Evolutionary conservation across 768 basidiomycete species (phyloP), one percentile per base, ranked within the genome.

Genomic region (Cystobasidium tubakii): DNA sequence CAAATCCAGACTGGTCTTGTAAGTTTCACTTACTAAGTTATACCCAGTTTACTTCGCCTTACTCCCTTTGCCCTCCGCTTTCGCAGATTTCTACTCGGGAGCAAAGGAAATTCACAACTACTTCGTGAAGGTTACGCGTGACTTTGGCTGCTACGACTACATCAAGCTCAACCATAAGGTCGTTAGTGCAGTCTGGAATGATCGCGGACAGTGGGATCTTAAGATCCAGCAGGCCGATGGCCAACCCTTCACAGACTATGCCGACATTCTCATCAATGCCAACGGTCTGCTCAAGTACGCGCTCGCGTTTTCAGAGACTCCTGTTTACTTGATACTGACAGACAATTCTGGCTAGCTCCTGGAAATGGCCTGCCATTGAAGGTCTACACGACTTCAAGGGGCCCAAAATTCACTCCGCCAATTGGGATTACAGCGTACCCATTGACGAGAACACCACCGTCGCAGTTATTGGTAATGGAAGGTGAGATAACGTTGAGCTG

Each of bases 291-390:
- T 67, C 42, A 39, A 64, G 54, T 53, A 39, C 17, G 34, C 33
- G 27, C 3, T 29, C 33, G 21, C 33, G 15, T 15, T 39, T 6
- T 39, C 39, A 39, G 39, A 39, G 15, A 15, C 39, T 15, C 15
- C 15, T 39, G 39, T 15, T 6, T 39, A 15, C 15, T 15, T 39
- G 39, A 6, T 6, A 15, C 39, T 39, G 15, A 39, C 39, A 39
- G 7, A 15, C 39, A 6, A 6, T 54, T 21, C n/a, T 9, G 4
- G 21, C 46, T 34, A 43, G 60, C n/a, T 86, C 85, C 4, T 88
- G 87, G 87, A 82, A 83, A 29, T 89, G 87, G 88, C 89, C 88
- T 1, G 84, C 86, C 60, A 88, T 89, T 46, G 79, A 82, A 15
- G 88, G 87, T 1, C 78, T 88, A 33, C 80, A 85, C 19, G 81